Conservation (phyloP, 805 yeast genomes). For the Candida patagonica region DNA sequence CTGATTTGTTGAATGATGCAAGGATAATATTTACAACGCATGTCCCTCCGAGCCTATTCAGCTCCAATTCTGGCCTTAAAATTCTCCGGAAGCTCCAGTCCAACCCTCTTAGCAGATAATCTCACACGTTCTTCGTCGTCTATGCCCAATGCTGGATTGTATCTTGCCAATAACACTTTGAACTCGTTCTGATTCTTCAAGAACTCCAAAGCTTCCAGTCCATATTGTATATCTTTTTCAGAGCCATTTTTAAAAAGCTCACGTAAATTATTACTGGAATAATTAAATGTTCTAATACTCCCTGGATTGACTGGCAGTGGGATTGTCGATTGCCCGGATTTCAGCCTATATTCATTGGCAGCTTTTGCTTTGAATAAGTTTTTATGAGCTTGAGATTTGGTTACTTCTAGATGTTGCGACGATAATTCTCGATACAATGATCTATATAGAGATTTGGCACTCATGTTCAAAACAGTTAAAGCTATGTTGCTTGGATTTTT, state of each 20-base stretch:
- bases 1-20: not conserved
- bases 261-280: not conserved
- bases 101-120: conserved; percentile 82
- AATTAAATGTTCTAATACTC: not conserved
- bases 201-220: conserved; percentile 53
- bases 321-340: conserved; percentile 3
- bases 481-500: no score
- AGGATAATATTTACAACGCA: not conserved
- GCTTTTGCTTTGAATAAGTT: conserved; percentile 9
- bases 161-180: conserved; percentile 69
- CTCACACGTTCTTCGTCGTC: conserved; percentile 69
- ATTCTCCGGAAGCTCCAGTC: conserved; percentile 54
- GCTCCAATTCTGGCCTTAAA: conserved; percentile 1
- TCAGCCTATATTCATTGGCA: conserved; percentile 6
- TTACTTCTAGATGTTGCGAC: conserved; percentile 16
- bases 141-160: conserved; percentile 76
- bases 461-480: not conserved
- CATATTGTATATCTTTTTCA: conserved; percentile 28
- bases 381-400: conserved; percentile 12
- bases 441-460: conserved; percentile 14
- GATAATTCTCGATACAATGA: conserved; percentile 21
- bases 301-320: not conserved
- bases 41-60: no score
- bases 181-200: conserved; percentile 67
- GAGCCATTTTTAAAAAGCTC: conserved; percentile 8